Conservation (phyloP, 148 eudicot species). For the Rhododendron kiyosumense region DNA sequence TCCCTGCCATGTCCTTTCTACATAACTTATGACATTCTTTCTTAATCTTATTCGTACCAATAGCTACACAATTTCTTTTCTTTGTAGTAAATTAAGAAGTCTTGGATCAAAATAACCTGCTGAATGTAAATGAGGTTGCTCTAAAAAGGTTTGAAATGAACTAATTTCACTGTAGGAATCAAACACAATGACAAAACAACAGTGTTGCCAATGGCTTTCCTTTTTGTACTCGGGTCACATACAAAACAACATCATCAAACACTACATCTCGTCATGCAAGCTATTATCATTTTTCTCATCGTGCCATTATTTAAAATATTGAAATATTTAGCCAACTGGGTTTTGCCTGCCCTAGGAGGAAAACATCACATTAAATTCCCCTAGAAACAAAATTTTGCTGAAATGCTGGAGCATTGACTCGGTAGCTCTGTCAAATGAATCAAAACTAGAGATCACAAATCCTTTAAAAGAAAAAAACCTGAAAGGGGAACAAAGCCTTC, state of each 20-base stretch:
- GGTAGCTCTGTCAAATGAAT: neutral
- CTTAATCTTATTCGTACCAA: neutral
- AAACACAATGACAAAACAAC: neutral
- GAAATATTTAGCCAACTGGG: neutral
- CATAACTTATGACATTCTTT: neutral
- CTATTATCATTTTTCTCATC: neutral
- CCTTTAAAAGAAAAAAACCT: neutral
- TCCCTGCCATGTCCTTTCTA: too few relatives aligned
- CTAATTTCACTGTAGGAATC: neutral
- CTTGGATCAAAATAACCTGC: neutral
- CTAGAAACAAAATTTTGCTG: neutral
- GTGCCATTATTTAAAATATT: neutral
- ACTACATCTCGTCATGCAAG: neutral
- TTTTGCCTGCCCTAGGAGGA: neutral
- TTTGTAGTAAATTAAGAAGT: neutral
- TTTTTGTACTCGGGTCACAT: neutral
- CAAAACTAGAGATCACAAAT: neutral
- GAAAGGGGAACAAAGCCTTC: neutral
- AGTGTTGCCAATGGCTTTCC: neutral
- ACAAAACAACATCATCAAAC: neutral
- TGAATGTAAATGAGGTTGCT: neutral
- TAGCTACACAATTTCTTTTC: neutral
- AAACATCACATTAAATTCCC: neutral
- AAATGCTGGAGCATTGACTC: neutral
- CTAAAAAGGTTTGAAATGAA: neutral